These are phyloP conservation scores for Beta vulgaris DNA, from an alignment of 148 eudicot genomes.

Conservation along the genomic window DNA sequence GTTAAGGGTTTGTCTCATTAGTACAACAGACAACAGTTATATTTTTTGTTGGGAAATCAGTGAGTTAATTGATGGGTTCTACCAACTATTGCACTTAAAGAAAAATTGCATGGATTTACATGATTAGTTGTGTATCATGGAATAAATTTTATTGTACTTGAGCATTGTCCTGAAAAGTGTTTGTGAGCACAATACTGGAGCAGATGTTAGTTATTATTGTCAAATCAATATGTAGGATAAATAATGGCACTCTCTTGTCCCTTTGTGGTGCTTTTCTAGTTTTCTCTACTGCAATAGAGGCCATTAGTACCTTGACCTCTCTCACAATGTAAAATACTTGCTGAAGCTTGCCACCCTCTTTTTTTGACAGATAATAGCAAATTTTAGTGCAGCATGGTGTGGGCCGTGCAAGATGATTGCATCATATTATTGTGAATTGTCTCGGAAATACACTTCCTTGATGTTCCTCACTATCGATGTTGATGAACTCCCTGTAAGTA, in stretches of 20 bases:
- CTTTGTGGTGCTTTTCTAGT: slow-evolving; percentile 3
- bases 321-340: background rate
- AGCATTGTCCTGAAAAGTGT: no score
- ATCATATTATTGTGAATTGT: slow-evolving; percentile 69
- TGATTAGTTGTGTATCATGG: no score
- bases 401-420: slow-evolving; percentile 94
- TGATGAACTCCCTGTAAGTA: slow-evolving; percentile 85
- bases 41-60: no score
- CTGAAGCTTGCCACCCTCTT: background rate
- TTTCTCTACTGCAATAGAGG: no score
- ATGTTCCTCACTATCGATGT: slow-evolving; percentile 86
- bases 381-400: slow-evolving; percentile 97
- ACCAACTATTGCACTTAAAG: no score
- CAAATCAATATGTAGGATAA: background rate
- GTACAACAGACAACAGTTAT: no score
- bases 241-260: background rate
- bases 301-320: background rate
- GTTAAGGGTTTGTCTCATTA: no score
- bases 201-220: no score
- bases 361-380: slow-evolving; percentile 73
- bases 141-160: no score
- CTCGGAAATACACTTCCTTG: slow-evolving; percentile 68
- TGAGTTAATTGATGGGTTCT: no score
- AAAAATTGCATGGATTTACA: no score
- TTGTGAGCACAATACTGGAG: no score